Conservation (phyloP, 345 rosid species). For the Euphorbia tirucalli region DNA sequence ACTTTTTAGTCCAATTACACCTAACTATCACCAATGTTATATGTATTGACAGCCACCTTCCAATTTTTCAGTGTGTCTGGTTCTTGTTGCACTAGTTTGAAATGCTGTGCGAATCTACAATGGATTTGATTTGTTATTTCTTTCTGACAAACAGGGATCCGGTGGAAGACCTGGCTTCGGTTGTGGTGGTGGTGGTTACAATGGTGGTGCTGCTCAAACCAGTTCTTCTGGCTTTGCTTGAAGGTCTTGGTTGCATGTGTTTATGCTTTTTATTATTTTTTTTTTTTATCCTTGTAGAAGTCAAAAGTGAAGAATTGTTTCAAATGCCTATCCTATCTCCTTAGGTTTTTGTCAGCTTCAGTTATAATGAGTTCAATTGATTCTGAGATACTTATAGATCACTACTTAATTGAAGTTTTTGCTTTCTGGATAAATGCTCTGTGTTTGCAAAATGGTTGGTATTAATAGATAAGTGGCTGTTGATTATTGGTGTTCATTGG, state of each 20-base stretch:
- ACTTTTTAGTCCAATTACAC: too few species aligned
- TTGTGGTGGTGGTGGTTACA: constrained; percentile 57
- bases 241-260: constrained; percentile 4
- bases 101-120: not conserved
- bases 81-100: not conserved
- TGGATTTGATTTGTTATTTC: not conserved
- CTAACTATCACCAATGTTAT: not conserved
- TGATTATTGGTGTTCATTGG: not conserved
- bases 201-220: constrained; percentile 46
- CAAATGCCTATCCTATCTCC: constrained; percentile 2
- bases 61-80: too few species aligned
- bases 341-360: constrained; percentile 8
- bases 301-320: not conserved
- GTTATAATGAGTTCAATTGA: constrained; percentile 12
- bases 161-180: constrained; percentile 76
- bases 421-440: not conserved
- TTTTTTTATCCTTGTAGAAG: not conserved
- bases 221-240: constrained; percentile 50
- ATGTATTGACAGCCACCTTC: too few species aligned
- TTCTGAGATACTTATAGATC: not conserved
- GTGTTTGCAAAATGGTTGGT: not conserved
- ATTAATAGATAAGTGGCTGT: not conserved
- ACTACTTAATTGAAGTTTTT: not conserved
- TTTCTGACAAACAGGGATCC: constrained; percentile 39
- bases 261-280: not conserved